Conservation (phyloP, 352 stramenopile species). For the Blastocystis sp. region DNA sequence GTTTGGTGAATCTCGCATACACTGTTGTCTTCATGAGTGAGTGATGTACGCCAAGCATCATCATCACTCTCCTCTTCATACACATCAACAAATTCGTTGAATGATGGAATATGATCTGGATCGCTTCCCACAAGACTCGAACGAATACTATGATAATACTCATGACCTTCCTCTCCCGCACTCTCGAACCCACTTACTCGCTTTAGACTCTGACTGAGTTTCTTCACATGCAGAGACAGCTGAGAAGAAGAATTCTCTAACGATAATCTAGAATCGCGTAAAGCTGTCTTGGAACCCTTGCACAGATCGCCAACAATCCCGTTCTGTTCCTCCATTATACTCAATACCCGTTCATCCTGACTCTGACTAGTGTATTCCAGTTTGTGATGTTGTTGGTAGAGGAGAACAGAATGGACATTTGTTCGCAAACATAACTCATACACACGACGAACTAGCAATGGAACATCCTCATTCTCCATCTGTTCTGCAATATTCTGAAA, state of each 20-base stretch:
- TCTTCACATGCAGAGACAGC: background rate
- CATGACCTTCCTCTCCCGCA: background rate
- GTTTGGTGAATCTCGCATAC: background rate
- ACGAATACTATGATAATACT: background rate
- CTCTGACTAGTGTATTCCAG: background rate
- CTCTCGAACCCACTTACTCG: slow-evolving; percentile 1
- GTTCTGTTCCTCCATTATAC: slow-evolving; percentile 19
- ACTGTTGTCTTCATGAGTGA: background rate
- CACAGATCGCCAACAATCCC: background rate
- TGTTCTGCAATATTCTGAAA: background rate
- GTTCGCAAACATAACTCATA: background rate
- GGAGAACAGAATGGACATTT: background rate
- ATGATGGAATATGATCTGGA: background rate
- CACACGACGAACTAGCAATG: background rate
- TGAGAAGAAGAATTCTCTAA: background rate
- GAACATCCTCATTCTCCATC: background rate
- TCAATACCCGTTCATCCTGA: background rate
- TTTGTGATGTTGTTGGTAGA: background rate
- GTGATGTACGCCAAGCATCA: background rate
- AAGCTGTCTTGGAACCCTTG: background rate
- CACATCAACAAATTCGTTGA: slow-evolving; percentile 13
- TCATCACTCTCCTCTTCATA: slow-evolving; percentile 15
- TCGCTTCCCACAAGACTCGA: background rate
- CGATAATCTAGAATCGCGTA: background rate
- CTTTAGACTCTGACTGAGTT: background rate